A percentile compares a stretch with the other conserved stretches of the same genome.
These are phyloP conservation scores for Sicyos baderoa DNA, from an alignment of 306 rosid genomes.

Conservation along the genomic window DNA sequence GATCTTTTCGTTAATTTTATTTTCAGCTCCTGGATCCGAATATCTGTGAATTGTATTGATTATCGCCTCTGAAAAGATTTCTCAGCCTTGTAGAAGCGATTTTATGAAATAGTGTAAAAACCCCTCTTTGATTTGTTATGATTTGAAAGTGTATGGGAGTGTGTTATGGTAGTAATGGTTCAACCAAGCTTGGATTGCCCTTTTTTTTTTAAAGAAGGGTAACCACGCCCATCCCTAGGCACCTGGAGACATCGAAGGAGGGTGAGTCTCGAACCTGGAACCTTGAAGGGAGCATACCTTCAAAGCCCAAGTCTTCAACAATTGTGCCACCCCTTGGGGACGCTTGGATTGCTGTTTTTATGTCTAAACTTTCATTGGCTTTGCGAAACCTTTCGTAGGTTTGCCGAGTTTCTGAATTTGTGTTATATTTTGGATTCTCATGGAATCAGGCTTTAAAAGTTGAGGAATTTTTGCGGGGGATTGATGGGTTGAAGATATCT, in stretches of 20 bases:
- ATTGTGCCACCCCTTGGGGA: too few species aligned
- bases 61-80: background rate
- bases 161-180: background rate
- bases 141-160: background rate
- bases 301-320: too few species aligned
- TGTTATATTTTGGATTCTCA: background rate
- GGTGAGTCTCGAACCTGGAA: too few species aligned
- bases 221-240: too few species aligned
- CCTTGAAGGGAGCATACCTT: too few species aligned
- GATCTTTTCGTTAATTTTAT: too few species aligned
- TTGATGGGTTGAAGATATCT: background rate
- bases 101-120: background rate
- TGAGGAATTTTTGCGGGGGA: background rate
- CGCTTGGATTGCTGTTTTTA: background rate
- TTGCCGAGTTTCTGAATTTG: background rate
- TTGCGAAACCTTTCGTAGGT: background rate
- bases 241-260: too few species aligned
- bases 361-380: background rate
- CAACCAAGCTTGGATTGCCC: background rate
- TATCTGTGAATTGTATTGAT: background rate
- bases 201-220: too few species aligned
- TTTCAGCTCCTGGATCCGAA: background rate
- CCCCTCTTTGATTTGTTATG: background rate
- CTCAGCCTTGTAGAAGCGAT: slow-evolving; percentile 8
- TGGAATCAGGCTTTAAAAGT: background rate